These are phyloP conservation scores for Kwoniella dendrophila DNA, from an alignment of 768 basidiomycete genomes.

Conservation along the genomic window DNA sequence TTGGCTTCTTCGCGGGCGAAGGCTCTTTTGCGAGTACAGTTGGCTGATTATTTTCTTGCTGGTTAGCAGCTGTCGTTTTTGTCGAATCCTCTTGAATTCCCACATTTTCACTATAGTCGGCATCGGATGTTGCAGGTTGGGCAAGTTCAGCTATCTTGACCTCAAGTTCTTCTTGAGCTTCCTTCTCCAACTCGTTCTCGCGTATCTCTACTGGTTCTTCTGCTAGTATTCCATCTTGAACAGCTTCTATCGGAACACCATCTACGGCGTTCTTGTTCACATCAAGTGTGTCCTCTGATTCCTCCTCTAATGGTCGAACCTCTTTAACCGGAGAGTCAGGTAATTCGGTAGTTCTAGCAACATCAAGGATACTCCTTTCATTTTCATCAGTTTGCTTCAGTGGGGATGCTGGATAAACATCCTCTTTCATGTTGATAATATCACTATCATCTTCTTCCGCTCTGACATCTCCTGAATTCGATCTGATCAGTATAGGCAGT, in stretches of 20 bases:
- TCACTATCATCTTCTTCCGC: conserved; percentile 6
- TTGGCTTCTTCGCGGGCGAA: too few species aligned
- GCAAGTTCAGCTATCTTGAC: background rate
- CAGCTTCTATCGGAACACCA: background rate
- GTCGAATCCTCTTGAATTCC: background rate
- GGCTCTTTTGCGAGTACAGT: too few species aligned
- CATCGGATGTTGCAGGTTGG: background rate
- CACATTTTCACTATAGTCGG: background rate
- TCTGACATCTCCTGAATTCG: conserved; percentile 16
- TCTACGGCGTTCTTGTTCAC: too few species aligned
- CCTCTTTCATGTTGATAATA: conserved; percentile 19
- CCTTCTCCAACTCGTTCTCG: background rate
- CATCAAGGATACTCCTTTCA: conserved; percentile 12
- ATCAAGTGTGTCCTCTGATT: too few species aligned
- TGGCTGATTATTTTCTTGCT: too few species aligned
- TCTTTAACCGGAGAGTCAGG: conserved; percentile 7
- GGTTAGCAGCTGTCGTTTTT: too few species aligned
- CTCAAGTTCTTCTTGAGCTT: conserved; percentile 2
- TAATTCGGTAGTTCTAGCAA: conserved; percentile 5
- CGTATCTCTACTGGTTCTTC: background rate
- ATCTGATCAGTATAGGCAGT: conserved; percentile 29
- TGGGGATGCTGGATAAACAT: conserved; percentile 20
- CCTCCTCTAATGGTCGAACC: conserved; percentile 2
- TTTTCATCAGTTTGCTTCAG: background rate
- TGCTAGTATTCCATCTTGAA: background rate